Evolutionary conservation across 192 early-diverging fungal species (phyloP), one percentile per base, ranked within the genome.

Genomic region (Rhizophagus sp.): DNA sequence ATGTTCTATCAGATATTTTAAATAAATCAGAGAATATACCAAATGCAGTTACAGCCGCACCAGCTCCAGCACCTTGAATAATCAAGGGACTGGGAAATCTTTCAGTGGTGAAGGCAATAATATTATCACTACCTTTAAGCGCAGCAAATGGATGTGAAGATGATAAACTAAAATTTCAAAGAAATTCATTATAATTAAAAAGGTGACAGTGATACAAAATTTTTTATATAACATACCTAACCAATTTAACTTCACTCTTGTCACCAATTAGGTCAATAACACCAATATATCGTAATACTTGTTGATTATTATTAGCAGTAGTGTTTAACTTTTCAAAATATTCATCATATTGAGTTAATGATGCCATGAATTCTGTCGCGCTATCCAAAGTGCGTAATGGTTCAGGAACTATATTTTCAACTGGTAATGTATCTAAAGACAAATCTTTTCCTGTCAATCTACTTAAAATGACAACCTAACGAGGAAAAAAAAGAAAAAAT

Each of bases 391-490:
- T 74, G 24, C 94, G 95, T 64, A 99, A 92, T 33, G 84, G 81
- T 76, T 93, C 91, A 62, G 98, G 98, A 44, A 99, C 97, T 85
- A 99, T 97, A 87, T 98, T 99, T 85, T 99, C 96, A 17, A 98
- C 92, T 0, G 88, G 84, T 64, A 99, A 88, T 13, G 95, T 94
- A 39, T 93, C 91, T 68, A 94, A 87, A 74, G 90, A 88, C 39
- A 97, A 80, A 68, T 88, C 85, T 69, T 95, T 79, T n/a, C 98
- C 98, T 25, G 96, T 94, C 15, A 95, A 87, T 67, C 98, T 94
- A 13, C 93, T 96, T 13, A 96, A 88, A 64, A 99, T 99, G 24
- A 89, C 87, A 33, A 94, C 93, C 88, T 90, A 62, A 19, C 17
- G 13, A 65, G 2, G 27, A 27, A 10, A 36, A 52, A 15, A 17